Conservation (phyloP, 177 flowering plant genomes). For the Vitis hybrid region DNA sequence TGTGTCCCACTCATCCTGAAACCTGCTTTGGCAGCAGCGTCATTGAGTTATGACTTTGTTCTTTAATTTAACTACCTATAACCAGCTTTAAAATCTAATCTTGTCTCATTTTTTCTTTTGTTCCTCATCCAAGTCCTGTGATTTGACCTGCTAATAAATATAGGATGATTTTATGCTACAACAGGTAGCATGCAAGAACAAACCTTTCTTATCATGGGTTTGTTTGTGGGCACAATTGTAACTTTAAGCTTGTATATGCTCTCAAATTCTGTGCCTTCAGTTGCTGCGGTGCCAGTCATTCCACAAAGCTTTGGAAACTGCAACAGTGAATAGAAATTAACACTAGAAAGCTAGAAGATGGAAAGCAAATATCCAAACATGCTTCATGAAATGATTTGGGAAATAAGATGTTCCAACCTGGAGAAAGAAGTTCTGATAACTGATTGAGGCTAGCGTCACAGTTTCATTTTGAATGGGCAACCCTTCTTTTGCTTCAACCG, state of each 20-base stretch:
- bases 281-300: slow-evolving; percentile 99
- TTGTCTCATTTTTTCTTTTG: not conserved
- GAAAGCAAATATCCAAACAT: not conserved
- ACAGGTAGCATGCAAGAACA: slow-evolving; percentile 8
- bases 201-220: slow-evolving; percentile 97
- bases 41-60: not conserved
- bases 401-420: slow-evolving; percentile 52
- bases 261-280: slow-evolving; percentile 96
- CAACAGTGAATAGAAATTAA: slow-evolving; percentile 15
- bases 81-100: not conserved
- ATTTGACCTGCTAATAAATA: not conserved
- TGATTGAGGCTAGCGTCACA: slow-evolving; percentile 92
- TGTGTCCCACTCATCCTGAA: no score
- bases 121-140: not conserved
- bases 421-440: slow-evolving; percentile 97
- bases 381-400: not conserved
- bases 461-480: slow-evolving; percentile 97
- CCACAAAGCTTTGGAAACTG: slow-evolving; percentile 99
- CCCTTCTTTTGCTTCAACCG: slow-evolving; percentile 99
- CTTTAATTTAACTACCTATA: not conserved
- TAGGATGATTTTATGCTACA: not conserved
- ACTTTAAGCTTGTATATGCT: slow-evolving; percentile 98
- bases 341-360: slow-evolving; percentile 12
- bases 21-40: no score
- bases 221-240: slow-evolving; percentile 97